Evolutionary conservation across 140 eudicot genomes (phyloP), one percentile per base, ranked within the genome.

Genomic region (Eryngium alpinum): DNA sequence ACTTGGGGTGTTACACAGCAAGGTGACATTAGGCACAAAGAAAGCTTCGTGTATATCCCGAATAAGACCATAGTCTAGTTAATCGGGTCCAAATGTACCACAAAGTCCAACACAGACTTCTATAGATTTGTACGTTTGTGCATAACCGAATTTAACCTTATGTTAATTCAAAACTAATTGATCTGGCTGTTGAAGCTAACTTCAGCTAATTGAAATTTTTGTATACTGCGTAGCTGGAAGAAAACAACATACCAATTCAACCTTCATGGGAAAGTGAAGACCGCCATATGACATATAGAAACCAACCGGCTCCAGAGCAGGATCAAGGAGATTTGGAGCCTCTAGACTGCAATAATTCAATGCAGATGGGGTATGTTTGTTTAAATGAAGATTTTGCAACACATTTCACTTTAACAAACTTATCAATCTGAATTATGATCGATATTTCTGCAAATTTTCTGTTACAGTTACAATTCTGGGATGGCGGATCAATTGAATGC

Each of bases 171-270:
- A n/a, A n/a, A 38, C 46, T 38, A 38, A 38, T 38, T 38, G 46
- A 38, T 38, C 46, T 10, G 27, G 29, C 7, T 38, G 46, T 38
- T 38, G 7, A 3, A 22, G 28, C 29, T 77, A 25, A 43, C 33
- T 22, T 70, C 2, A 6, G 29, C 10, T 21, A 57, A 44, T 2
- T 52, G 25, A 38, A n/a, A n/a, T 25, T 12, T 11, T 77, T 49
- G 31, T 83, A 72, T 4, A 50, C 27, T 56, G 51, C 31, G 32
- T 29, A 91, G 97, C 85, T 91, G 82, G 93, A 91, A 85, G 94
- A 85, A 84, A 74, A 57, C 21, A 80, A 31, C 62, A 84, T 82
- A 65, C 81, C 87, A 32, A 81, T 83, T 75, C 89, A 82, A 29
- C 34, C 88, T 72, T 84, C 91, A 74, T 87, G 89, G 91, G 86